These are phyloP conservation scores for Calocybe gambosa DNA, from an alignment of 1,284 basidiomycete species.

Conservation along the genomic window DNA sequence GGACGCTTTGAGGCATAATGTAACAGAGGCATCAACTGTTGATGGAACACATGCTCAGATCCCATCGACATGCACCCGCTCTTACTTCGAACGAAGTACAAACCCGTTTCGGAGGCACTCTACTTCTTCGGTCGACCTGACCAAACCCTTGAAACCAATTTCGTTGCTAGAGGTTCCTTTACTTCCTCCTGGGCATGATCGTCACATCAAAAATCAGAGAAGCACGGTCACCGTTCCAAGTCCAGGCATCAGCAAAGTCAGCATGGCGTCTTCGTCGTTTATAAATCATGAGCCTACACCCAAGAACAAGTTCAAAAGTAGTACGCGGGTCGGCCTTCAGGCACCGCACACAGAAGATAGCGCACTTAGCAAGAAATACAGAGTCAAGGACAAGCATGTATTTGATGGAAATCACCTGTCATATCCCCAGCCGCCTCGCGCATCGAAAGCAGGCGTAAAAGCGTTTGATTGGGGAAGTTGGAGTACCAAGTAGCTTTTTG, in stretches of 20 bases:
- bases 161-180: constrained; percentile 18
- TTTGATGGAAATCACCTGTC: background rate
- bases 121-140: background rate
- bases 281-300: background rate
- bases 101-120: constrained; percentile 19
- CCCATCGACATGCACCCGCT: background rate
- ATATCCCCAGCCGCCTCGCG: background rate
- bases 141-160: constrained; percentile 18
- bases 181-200: constrained; percentile 9
- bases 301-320: background rate
- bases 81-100: constrained; percentile 1
- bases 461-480: constrained; percentile 15
- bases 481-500: background rate
- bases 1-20: constrained; percentile 12
- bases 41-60: too few species aligned
- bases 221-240: background rate
- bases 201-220: background rate
- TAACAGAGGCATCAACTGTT: constrained; percentile 5
- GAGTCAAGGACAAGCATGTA: background rate
- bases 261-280: background rate
- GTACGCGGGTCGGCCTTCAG: constrained; percentile 5
- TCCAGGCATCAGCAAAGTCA: background rate
- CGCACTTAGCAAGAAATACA: background rate
- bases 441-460: background rate
- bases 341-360: background rate